These are phyloP conservation scores for Fusarium tricinctum DNA, from an alignment of 2,329 filamentous ascomycete genomes.

Conservation along the genomic window DNA sequence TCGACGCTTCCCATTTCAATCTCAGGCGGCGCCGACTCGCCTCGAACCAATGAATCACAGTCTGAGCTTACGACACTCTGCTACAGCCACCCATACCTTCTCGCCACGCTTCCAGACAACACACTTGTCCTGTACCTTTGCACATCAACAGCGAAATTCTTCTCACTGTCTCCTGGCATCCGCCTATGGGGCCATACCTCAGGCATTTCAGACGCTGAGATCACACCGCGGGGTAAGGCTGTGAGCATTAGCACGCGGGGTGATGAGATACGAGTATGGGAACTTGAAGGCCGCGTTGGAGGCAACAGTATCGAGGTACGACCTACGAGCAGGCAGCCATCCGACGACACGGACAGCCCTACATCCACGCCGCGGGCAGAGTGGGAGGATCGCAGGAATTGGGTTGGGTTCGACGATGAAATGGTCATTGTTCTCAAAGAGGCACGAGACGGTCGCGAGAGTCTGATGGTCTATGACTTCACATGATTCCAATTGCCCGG, in stretches of 20 bases:
- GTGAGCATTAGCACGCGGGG: slow-evolving; percentile 89
- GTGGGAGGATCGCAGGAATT: slow-evolving; percentile 67
- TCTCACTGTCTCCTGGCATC: slow-evolving; percentile 80
- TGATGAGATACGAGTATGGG: slow-evolving; percentile 87
- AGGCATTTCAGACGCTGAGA: slow-evolving; percentile 86
- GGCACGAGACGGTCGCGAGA: slow-evolving; percentile 74
- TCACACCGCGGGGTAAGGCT: slow-evolving; percentile 86
- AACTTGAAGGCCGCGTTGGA: slow-evolving; percentile 79
- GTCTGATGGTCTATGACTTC: slow-evolving; percentile 89
- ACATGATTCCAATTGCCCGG: slow-evolving; percentile 59
- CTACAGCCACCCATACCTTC: slow-evolving; percentile 85
- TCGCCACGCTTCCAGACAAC: slow-evolving; percentile 88
- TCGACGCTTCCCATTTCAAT: slow-evolving; percentile 54
- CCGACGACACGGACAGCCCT: slow-evolving; percentile 40
- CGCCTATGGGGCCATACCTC: slow-evolving; percentile 94
- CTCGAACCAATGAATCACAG: slow-evolving; percentile 25
- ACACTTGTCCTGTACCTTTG: slow-evolving; percentile 87
- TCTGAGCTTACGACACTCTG: slow-evolving; percentile 69
- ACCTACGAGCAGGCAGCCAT: slow-evolving; percentile 52
- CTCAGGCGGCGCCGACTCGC: slow-evolving; percentile 23
- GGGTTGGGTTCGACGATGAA: slow-evolving; percentile 92
- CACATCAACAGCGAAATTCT: slow-evolving; percentile 74
- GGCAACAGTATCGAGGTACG: slow-evolving; percentile 69
- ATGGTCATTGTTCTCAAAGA: slow-evolving; percentile 90
- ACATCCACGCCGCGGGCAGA: slow-evolving; percentile 36